Conservation (phyloP, 139 green algal genomes). For the Bryopsis sp. region DNA sequence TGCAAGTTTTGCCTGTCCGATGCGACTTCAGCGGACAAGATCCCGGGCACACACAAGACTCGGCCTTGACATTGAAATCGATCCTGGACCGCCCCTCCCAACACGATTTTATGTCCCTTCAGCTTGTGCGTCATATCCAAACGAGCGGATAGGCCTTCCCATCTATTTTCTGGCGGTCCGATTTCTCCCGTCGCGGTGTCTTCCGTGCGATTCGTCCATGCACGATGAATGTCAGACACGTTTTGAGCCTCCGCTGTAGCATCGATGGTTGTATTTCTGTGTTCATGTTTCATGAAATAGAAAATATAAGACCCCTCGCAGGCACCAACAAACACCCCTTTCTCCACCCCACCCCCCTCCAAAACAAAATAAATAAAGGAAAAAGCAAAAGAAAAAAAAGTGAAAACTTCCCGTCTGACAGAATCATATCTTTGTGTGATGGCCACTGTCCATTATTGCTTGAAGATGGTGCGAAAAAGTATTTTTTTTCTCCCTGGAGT, state of each 20-base stretch:
- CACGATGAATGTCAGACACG: background rate
- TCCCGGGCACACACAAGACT: background rate
- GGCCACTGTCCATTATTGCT: no score
- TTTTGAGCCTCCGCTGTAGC: background rate
- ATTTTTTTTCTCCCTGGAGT: no score
- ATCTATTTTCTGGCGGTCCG: background rate
- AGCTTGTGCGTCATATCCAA: constrained; percentile 3
- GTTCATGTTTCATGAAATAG: no score
- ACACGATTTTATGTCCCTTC: background rate
- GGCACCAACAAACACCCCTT: no score
- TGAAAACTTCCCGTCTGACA: no score
- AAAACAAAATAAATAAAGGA: no score
- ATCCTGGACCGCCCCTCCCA: background rate
- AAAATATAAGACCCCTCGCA: no score
- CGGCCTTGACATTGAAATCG: background rate
- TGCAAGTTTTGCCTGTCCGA: constrained; percentile 10
- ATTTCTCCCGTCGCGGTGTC: background rate
- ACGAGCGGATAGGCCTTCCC: constrained; percentile 7
- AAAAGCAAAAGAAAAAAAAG: no score
- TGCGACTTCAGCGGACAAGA: constrained; percentile 11
- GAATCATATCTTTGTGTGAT: no score
- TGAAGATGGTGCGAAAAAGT: no score
- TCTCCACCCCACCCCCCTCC: no score
- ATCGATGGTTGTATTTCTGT: background rate
- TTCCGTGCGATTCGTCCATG: background rate